Evolutionary conservation across 1,284 basidiomycete genomes (phyloP).

Genomic region (Tylopilus sp.): DNA sequence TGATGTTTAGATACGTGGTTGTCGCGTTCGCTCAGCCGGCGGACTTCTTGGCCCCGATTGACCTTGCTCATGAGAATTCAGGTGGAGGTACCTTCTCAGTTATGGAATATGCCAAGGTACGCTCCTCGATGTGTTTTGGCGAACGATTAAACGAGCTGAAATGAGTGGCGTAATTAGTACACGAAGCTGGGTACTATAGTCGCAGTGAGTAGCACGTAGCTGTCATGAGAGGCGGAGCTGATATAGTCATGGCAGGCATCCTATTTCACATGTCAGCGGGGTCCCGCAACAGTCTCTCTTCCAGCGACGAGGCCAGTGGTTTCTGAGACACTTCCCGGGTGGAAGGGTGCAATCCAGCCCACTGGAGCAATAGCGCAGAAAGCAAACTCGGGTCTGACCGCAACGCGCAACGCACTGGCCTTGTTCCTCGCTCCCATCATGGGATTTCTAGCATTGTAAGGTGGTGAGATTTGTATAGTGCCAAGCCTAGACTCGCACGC

Average conservation of each 20-base stretch:
- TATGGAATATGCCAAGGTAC: slow-evolving; percentile 49
- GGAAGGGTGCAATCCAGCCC: slow-evolving; percentile 14
- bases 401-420: slow-evolving; percentile 23
- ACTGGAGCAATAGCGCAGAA: slow-evolving; percentile 18
- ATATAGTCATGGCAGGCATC: slow-evolving; percentile 43
- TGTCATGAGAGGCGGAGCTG: not conserved
- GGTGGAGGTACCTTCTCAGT: slow-evolving; percentile 53
- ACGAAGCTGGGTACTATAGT: slow-evolving; percentile 57
- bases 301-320: slow-evolving; percentile 60
- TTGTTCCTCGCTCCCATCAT: slow-evolving; percentile 28
- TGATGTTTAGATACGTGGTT: slow-evolving; percentile 55
- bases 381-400: slow-evolving; percentile 21
- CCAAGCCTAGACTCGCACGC: not conserved
- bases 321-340: slow-evolving; percentile 51
- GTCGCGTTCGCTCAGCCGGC: slow-evolving; percentile 61
- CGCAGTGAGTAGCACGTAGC: slow-evolving; percentile 41
- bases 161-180: slow-evolving; percentile 30
- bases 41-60: slow-evolving; percentile 58
- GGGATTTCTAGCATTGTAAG: slow-evolving; percentile 29
- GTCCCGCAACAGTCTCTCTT: slow-evolving; percentile 51
- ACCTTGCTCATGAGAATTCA: slow-evolving; percentile 47
- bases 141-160: slow-evolving; percentile 3
- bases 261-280: slow-evolving; percentile 75
- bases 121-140: slow-evolving; percentile 1
- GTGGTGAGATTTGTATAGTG: not conserved